phyloP scores from a whole-genome alignment of 1,139 yeast species.

The Hemisphaericaspora xylanilytica region DNA sequence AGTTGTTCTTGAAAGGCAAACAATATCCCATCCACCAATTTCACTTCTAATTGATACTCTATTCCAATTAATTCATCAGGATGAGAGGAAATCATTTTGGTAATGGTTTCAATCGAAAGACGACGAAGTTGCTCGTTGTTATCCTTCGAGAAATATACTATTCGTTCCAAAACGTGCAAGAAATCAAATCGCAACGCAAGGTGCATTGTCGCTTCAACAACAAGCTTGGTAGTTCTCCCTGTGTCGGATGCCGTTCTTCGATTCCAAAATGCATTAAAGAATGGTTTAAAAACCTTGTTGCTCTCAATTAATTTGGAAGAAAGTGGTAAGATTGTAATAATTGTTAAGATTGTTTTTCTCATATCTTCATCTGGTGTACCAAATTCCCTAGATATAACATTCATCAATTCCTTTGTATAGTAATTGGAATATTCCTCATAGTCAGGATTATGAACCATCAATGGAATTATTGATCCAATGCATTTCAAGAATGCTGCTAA shows the following conservation, averaged over 20 bases:
- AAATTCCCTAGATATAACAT: conserved; percentile 68
- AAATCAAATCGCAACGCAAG: conserved; percentile 70
- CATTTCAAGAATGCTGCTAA: conserved; percentile 77
- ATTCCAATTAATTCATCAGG: conserved; percentile 39
- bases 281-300: conserved; percentile 56
- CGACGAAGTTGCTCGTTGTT: conserved; percentile 76
- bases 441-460: conserved; percentile 60
- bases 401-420: conserved; percentile 73
- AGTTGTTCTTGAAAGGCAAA: conserved; percentile 83
- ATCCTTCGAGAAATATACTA: conserved; percentile 67
- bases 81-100: conserved; percentile 27
- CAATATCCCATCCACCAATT: conserved; percentile 78
- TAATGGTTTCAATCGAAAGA: conserved; percentile 74
- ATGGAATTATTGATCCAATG: conserved; percentile 75
- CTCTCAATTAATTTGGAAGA: conserved; percentile 27
- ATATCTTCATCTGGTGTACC: conserved; percentile 86
- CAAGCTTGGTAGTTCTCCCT: conserved; percentile 50
- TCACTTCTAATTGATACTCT: conserved; percentile 50
- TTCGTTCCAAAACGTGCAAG: conserved; percentile 53
- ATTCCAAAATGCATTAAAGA: conserved; percentile 76
- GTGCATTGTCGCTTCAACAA: conserved; percentile 70
- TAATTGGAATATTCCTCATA: conserved; percentile 73
- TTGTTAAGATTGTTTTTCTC: conserved; percentile 65
- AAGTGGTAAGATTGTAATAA: conserved; percentile 33
- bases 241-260: conserved; percentile 62